Conservation (phyloP, 2,329 filamentous ascomycete genomes). For the Ceratocystis cacaofunesta region DNA sequence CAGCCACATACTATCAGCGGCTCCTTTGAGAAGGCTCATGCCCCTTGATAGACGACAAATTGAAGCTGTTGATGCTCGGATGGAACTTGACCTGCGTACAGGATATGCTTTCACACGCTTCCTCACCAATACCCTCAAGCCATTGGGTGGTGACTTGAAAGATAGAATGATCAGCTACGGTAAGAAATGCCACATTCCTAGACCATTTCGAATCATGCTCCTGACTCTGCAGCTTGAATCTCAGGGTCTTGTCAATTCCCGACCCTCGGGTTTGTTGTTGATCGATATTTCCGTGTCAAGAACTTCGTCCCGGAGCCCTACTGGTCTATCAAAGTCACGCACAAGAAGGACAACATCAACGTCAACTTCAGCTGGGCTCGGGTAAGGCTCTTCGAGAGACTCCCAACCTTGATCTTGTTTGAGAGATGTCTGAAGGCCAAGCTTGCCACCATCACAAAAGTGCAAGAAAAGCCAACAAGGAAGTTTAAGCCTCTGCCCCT, state of each 20-base stretch:
- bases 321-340: conserved; percentile 78
- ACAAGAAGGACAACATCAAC: conserved; percentile 60
- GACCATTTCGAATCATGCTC: neutral
- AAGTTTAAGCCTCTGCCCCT: conserved; percentile 90
- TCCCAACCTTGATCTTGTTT: conserved; percentile 64
- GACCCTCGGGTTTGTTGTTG: conserved; percentile 90
- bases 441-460: conserved; percentile 64
- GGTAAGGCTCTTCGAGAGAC: conserved; percentile 73
- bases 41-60: conserved; percentile 74
- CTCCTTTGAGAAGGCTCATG: conserved; percentile 47
- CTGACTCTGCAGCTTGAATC: neutral
- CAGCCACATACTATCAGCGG: conserved; percentile 76
- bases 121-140: conserved; percentile 62
- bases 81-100: conserved; percentile 84
- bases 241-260: conserved; percentile 87
- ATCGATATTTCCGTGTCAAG: conserved; percentile 83
- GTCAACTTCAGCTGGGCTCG: conserved; percentile 77
- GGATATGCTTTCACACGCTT: conserved; percentile 86
- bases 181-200: conserved; percentile 25
- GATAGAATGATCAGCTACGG: conserved; percentile 67
- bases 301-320: conserved; percentile 89
- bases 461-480: conserved; percentile 78
- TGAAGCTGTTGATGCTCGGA: conserved; percentile 72
- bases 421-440: conserved; percentile 70
- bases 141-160: conserved; percentile 51